Evolutionary conservation across 83 land plant species (phyloP).

Genomic region (Thuja plicata): DNA sequence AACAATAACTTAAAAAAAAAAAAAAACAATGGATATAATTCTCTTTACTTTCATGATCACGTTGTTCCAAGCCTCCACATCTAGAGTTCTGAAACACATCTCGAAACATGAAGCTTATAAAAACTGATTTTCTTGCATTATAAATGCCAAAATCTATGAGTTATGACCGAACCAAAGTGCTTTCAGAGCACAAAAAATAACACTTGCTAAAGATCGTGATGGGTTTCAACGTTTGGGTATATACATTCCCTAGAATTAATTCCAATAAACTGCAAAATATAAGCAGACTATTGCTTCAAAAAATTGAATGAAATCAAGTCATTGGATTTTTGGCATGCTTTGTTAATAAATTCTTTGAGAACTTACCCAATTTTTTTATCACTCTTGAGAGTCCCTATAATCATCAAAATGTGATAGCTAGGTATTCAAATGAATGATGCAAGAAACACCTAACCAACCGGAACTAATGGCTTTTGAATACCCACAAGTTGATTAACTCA

Average conservation of each 20-base stretch:
- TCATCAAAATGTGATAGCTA: conserved; percentile 2
- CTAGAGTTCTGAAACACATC: not conserved
- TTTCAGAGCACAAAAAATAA: not conserved
- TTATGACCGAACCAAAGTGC: not conserved
- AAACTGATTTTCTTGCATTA: not conserved
- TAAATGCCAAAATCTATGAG: conserved; percentile 3
- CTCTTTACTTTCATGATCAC: conserved; percentile 6
- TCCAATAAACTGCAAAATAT: not conserved
- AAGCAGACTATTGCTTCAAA: conserved; percentile 1
- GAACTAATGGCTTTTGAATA: no score
- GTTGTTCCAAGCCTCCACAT: not conserved
- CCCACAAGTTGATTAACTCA: no score
- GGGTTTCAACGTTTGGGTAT: not conserved
- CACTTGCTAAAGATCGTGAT: not conserved
- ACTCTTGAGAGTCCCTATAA: not conserved
- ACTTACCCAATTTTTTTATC: not conserved
- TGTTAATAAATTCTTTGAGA: not conserved
- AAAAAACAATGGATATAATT: not conserved
- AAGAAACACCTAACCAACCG: not conserved
- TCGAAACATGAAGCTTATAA: not conserved
- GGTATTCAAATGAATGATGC: not conserved
- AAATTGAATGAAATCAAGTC: not conserved
- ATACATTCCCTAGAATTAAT: not conserved
- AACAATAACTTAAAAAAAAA: not conserved
- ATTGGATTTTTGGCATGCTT: not conserved